Percentiles rank a stretch among this genome's conserved stretches.
Conservation (phyloP, 163 green algal genomes). For the Coccomyxa subellipsoidea region DNA sequence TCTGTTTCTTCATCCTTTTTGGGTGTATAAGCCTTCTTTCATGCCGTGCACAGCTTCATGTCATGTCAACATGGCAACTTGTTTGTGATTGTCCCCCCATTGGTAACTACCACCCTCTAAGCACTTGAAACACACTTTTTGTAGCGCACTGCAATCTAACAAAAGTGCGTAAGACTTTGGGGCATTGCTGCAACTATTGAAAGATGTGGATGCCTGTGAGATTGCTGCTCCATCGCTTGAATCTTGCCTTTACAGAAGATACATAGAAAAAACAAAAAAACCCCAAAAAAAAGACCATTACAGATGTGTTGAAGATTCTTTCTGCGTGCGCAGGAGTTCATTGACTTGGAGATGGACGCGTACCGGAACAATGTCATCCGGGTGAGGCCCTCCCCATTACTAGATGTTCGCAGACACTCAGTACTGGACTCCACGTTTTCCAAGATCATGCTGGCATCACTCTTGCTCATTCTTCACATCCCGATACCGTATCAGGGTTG, state of each 20-base stretch:
- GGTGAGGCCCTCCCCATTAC: slow-evolving; percentile 17
- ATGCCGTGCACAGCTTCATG: neutral
- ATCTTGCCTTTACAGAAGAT: too few relatives aligned
- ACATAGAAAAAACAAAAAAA: neutral
- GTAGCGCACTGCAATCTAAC: too few relatives aligned
- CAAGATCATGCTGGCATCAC: neutral
- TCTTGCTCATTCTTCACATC: neutral
- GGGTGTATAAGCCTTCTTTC: too few relatives aligned
- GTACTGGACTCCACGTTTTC: too few relatives aligned
- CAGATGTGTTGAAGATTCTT: slow-evolving; percentile 1
- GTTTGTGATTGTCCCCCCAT: too few relatives aligned
- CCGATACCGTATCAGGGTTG: neutral
- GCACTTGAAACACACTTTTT: too few relatives aligned
- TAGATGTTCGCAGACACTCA: neutral
- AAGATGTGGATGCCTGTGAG: too few relatives aligned
- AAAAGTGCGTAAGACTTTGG: too few relatives aligned
- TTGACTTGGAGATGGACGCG: slow-evolving; percentile 85
- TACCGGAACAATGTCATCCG: slow-evolving; percentile 77
- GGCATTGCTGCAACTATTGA: too few relatives aligned
- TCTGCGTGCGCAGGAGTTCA: slow-evolving; percentile 61
- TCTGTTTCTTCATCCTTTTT: too few relatives aligned
- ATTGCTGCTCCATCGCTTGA: too few relatives aligned
- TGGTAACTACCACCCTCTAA: too few relatives aligned
- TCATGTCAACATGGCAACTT: neutral
- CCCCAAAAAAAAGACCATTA: neutral